Base-by-base conservation (phyloP, 2,329 filamentous ascomycete genomes). In the Talaromyces sp. region DNA sequence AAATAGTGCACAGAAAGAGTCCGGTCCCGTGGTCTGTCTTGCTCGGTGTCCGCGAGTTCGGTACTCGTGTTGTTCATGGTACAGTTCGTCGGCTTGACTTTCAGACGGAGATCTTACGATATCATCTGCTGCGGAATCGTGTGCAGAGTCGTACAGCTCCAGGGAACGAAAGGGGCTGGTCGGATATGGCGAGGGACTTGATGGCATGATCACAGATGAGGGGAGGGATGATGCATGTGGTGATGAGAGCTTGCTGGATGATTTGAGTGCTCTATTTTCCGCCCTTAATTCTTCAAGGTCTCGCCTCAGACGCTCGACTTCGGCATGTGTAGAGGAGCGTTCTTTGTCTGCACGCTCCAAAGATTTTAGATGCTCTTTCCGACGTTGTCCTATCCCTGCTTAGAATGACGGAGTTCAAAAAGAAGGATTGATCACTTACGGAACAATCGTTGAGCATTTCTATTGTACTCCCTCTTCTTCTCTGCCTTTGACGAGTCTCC, bases 371-470 rank as follows among this genome's bases (percentile, higher is more conserved):
- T 80, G 78, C 67, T 81, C 78, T 69, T 81, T 81, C 61, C 79
- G 75, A 66, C 79, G 71, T 66, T 79, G 78, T 41, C 79, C 79
- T 81, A 27, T 62, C 25, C 31, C 10, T 31, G 43, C 22, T 52
- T 17, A 17, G 61, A 63, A 49, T 52, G 31, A 52, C 39, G 27
- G 52, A 50, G 35, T 60, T 45, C 47, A 63, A 11, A 10, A 47
- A 47, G 43, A 39, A 17, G 11, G 19, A 1, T 10, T 13, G 3
- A 25, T 7, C 9, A 35, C 45, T 66, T 78, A 81, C 79, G 77
- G 68, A 81, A 81, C 68, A 80, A 77, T 68, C 79, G 70, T 64
- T 81, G 79, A 56, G 79, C 79, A 68, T 81, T 77, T 57, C 79
- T 74, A 66, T 81, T 81, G 69, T 75, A 75, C 66, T 74, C 73